Conservation (phyloP, 2,329 filamentous ascomycete genomes). For the Madurella fahalii region DNA sequence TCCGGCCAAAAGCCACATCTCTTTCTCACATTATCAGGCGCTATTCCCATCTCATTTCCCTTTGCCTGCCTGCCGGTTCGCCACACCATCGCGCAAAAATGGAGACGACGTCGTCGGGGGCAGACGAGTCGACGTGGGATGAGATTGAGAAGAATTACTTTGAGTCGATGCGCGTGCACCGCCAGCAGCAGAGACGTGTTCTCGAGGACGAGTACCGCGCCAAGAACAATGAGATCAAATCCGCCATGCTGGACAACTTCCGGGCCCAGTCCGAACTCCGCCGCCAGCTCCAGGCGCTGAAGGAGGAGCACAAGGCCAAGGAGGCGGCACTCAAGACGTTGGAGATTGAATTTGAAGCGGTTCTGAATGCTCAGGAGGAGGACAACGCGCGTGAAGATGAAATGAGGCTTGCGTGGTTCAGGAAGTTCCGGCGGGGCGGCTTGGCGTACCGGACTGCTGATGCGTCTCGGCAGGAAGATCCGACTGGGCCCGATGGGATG, state of each 20-base stretch:
- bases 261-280: conserved; percentile 26
- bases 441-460: conserved; percentile 6
- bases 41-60: too few species aligned
- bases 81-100: neutral
- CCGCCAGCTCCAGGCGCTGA: conserved; percentile 6
- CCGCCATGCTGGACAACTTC: conserved; percentile 27
- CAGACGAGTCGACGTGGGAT: conserved; percentile 32
- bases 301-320: neutral
- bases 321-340: neutral
- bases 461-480: neutral
- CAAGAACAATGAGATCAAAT: conserved; percentile 15
- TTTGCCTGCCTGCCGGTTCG: too few species aligned
- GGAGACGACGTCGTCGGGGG: neutral
- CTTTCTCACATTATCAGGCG: too few species aligned
- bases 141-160: conserved; percentile 36
- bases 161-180: conserved; percentile 16
- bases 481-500: neutral
- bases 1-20: too few species aligned
- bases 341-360: neutral
- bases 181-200: conserved; percentile 28
- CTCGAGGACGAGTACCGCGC: conserved; percentile 33
- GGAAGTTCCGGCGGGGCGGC: conserved; percentile 6
- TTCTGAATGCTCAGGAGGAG: neutral
- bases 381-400: conserved; percentile 9
- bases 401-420: conserved; percentile 13